Conservation (phyloP, 257 asterid genomes). For the Paraleonurus japonicus region DNA sequence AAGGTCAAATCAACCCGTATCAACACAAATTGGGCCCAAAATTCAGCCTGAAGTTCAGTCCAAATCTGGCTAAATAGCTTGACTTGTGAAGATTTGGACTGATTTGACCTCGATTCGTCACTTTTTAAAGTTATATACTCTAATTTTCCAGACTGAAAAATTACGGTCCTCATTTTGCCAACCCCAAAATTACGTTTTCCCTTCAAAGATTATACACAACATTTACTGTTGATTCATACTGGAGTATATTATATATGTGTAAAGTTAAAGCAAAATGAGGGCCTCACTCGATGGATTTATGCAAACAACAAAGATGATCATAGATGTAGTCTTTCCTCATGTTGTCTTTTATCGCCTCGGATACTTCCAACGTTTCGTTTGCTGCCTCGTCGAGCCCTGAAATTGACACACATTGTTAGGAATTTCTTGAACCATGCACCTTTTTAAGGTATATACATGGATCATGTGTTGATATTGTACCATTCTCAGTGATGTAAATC, state of each 20-base stretch:
- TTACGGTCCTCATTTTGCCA: too few relatives aligned
- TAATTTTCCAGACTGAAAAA: too few relatives aligned
- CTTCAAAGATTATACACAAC: background rate
- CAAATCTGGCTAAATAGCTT: too few relatives aligned
- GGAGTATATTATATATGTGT: too few relatives aligned
- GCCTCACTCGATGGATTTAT: constrained; percentile 36
- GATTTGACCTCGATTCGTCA: too few relatives aligned
- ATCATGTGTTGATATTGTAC: background rate
- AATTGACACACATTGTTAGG: background rate
- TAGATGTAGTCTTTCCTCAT: constrained; percentile 34
- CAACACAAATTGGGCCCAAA: too few relatives aligned
- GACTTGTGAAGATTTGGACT: too few relatives aligned
- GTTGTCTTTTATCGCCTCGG: constrained; percentile 38
- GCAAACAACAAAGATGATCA: constrained; percentile 43
- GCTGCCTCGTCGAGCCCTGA: constrained; percentile 40
- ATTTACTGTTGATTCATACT: background rate
- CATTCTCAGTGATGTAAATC: constrained; percentile 39
- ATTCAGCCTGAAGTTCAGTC: too few relatives aligned
- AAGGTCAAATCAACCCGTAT: too few relatives aligned
- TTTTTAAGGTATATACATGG: background rate
- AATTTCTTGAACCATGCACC: background rate
- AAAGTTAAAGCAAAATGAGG: background rate
- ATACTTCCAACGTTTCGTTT: constrained; percentile 15
- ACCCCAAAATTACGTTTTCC: too few relatives aligned
- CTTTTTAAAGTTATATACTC: too few relatives aligned